Conservation (phyloP, 768 basidiomycete genomes). For the Podaxis mareebaensis region DNA sequence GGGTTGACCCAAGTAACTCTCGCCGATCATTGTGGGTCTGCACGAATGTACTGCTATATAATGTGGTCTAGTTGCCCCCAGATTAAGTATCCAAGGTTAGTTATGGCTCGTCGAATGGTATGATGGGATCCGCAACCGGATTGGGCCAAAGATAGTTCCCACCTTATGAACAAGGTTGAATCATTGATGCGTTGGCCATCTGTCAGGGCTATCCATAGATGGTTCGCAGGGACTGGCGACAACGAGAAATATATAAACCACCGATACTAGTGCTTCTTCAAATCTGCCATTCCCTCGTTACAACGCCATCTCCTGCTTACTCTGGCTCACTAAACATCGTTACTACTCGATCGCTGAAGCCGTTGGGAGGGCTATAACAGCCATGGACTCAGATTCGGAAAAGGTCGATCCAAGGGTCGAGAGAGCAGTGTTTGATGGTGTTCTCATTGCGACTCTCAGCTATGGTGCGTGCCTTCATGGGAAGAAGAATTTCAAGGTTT, state of each 20-base stretch:
- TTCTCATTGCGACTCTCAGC: slow-evolving; percentile 31
- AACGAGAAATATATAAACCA: slow-evolving; percentile 2
- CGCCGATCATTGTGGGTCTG: background rate
- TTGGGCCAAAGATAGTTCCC: background rate
- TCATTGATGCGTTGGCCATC: slow-evolving; percentile 1
- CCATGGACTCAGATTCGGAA: background rate
- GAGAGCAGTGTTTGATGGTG: slow-evolving; percentile 35
- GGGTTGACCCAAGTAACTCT: background rate
- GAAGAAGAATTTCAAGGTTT: background rate
- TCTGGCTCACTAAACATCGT: background rate
- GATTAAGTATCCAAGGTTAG: background rate
- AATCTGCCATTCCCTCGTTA: background rate
- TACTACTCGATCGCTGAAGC: background rate
- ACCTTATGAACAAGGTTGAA: background rate
- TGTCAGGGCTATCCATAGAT: background rate
- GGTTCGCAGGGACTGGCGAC: slow-evolving; percentile 1
- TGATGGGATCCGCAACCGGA: background rate
- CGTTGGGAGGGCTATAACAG: background rate
- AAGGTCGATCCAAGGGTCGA: slow-evolving; percentile 16
- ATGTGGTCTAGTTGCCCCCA: background rate
- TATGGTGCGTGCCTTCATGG: slow-evolving; percentile 29
- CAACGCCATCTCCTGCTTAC: background rate
- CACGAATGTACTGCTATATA: background rate
- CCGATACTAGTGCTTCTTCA: background rate
- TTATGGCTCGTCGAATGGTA: background rate